Conservation (phyloP, 225 moss, liverwort and hornwort species). For the Sphagnum contortum region DNA sequence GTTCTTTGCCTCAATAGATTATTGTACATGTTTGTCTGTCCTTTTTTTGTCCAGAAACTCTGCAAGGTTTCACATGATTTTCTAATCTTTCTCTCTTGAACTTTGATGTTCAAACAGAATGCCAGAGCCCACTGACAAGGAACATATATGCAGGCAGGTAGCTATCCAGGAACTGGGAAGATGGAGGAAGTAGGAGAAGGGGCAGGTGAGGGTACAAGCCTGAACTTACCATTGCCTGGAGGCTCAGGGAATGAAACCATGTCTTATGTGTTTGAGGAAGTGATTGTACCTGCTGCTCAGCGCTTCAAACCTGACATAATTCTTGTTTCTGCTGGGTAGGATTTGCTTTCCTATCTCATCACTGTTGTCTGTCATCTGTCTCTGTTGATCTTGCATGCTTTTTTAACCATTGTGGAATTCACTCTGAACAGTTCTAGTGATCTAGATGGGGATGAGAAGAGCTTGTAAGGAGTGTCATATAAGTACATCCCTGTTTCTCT, state of each 20-base stretch:
- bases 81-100: too few species aligned
- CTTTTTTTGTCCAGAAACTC: too few species aligned
- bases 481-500: too few species aligned
- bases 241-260: slow-evolving; percentile 81
- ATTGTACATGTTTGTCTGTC: too few species aligned
- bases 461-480: too few species aligned
- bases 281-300: slow-evolving; percentile 79
- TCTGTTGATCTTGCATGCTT: not conserved
- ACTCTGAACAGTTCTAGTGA: not conserved
- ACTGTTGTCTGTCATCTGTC: not conserved
- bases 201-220: slow-evolving; percentile 75
- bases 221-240: slow-evolving; percentile 86
- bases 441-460: too few species aligned
- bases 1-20: too few species aligned
- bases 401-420: not conserved
- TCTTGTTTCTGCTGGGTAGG: slow-evolving; percentile 88
- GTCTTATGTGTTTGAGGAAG: slow-evolving; percentile 75
- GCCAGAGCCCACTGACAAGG: not conserved
- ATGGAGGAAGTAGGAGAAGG: slow-evolving; percentile 74
- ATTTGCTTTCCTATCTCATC: not conserved
- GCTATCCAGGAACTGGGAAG: slow-evolving; percentile 96
- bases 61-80: too few species aligned
- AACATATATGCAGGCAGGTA: slow-evolving; percentile 46
- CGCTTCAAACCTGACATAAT: slow-evolving; percentile 93
- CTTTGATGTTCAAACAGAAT: too few species aligned